Percentiles rank a stretch among this genome's conserved stretches.
Conservation (phyloP, 306 rosid genomes). For the Coriaria nepalensis region DNA sequence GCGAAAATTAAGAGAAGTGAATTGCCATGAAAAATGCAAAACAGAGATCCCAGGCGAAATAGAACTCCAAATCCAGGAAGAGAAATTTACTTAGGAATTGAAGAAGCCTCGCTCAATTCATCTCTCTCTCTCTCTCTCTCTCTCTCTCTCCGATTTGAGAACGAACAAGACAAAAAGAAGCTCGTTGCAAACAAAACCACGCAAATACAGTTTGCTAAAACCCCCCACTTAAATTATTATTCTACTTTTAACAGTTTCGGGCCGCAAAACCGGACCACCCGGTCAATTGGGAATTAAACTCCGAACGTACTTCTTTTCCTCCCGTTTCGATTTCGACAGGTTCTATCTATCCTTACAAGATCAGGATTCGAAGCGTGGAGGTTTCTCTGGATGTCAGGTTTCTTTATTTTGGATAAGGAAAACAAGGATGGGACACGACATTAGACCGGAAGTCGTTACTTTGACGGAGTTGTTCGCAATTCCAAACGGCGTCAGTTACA, state of each 20-base stretch:
- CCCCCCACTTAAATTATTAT: not conserved
- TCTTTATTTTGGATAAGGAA: no score
- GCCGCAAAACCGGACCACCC: slow-evolving; percentile 8
- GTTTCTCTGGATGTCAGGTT: not conserved
- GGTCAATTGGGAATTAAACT: slow-evolving; percentile 8
- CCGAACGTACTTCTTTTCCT: not conserved
- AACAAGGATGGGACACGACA: no score
- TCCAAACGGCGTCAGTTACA: no score
- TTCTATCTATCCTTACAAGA: slow-evolving; percentile 17
- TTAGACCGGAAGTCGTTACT: no score
- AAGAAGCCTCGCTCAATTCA: not conserved
- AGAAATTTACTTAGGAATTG: not conserved
- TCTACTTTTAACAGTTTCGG: not conserved
- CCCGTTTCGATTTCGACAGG: slow-evolving; percentile 14
- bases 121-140: slow-evolving; percentile 3
- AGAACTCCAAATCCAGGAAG: not conserved
- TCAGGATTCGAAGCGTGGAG: slow-evolving; percentile 40
- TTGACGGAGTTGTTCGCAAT: no score
- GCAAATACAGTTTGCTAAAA: not conserved
- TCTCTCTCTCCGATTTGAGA: not conserved
- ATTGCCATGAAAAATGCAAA: no score
- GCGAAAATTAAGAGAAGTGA: no score
- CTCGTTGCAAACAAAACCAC: not conserved
- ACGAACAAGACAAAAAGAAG: slow-evolving; percentile 1
- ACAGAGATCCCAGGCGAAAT: not conserved